phyloP scores from a whole-genome alignment of 495 filamentous ascomycete species.

The Xanthoparmelia taractica region DNA sequence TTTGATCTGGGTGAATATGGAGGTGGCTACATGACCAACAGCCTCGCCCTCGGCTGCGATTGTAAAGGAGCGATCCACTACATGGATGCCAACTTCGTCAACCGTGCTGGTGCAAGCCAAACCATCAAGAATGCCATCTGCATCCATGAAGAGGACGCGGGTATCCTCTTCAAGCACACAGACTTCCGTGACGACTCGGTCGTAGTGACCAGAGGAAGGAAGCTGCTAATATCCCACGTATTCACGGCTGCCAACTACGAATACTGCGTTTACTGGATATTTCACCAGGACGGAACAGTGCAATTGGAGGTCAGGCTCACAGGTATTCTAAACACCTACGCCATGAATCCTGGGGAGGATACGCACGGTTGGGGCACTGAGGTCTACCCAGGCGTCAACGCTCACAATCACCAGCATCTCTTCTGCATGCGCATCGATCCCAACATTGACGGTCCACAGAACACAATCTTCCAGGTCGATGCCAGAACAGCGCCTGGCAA shows the following conservation, averaged over 20 bases:
- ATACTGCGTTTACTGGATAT: constrained; percentile 90
- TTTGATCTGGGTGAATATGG: constrained; percentile 94
- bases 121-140: constrained; percentile 95
- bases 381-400: constrained; percentile 80
- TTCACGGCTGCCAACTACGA: constrained; percentile 98
- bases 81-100: constrained; percentile 76
- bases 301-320: constrained; percentile 94
- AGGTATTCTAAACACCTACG: constrained; percentile 89
- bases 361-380: constrained; percentile 87
- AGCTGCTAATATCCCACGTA: constrained; percentile 83
- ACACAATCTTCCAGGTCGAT: constrained; percentile 81
- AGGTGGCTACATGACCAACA: constrained; percentile 93
- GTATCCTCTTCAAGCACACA: constrained; percentile 92
- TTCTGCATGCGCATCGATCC: constrained; percentile 90
- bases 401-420: constrained; percentile 85
- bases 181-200: constrained; percentile 88
- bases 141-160: constrained; percentile 91
- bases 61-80: constrained; percentile 96
- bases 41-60: constrained; percentile 79
- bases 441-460: constrained; percentile 79
- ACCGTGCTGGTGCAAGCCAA: constrained; percentile 63
- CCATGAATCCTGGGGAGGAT: constrained; percentile 76
- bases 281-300: constrained; percentile 89
- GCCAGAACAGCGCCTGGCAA: constrained; percentile 56
- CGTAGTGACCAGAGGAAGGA: constrained; percentile 79